Evolutionary conservation across 148 eudicot genomes (phyloP).

Genomic region (Fagopyrum esculentum): DNA sequence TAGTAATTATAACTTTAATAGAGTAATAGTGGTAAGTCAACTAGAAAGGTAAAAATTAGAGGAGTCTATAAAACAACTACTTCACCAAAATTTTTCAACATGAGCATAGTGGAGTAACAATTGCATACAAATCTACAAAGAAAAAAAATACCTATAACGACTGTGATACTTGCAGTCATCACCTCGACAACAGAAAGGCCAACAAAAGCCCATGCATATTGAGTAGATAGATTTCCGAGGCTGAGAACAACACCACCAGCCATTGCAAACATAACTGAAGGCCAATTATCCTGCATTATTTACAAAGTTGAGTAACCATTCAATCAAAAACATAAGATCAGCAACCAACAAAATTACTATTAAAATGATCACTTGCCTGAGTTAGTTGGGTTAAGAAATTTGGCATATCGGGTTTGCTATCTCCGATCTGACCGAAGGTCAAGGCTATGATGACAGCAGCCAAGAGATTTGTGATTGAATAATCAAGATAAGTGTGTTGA

Average conservation of each 20-base stretch:
- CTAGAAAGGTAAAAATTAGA: too few species aligned
- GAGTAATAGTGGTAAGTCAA: too few species aligned
- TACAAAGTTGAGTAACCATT: neutral
- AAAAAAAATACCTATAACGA: slow-evolving; percentile 52
- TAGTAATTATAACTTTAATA: too few species aligned
- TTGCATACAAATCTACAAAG: neutral
- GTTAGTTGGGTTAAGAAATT: slow-evolving; percentile 67
- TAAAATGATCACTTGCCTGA: slow-evolving; percentile 33
- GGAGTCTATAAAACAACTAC: too few species aligned
- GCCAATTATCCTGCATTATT: slow-evolving; percentile 65
- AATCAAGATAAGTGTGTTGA: slow-evolving; percentile 89
- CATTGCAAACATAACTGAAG: slow-evolving; percentile 75
- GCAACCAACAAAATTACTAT: neutral
- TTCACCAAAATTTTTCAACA: too few species aligned
- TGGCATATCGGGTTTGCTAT: slow-evolving; percentile 37
- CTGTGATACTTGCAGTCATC: slow-evolving; percentile 68
- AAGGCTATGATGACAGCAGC: slow-evolving; percentile 82
- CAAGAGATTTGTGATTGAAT: slow-evolving; percentile 72
- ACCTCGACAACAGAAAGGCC: slow-evolving; percentile 75
- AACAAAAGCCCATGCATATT: slow-evolving; percentile 84
- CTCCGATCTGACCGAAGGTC: slow-evolving; percentile 76
- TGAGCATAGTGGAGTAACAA: neutral
- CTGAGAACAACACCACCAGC: slow-evolving; percentile 79
- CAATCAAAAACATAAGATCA: neutral
- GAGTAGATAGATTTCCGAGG: slow-evolving; percentile 68